Conservation (phyloP, 306 rosid genomes). For the Medicago arabica region DNA sequence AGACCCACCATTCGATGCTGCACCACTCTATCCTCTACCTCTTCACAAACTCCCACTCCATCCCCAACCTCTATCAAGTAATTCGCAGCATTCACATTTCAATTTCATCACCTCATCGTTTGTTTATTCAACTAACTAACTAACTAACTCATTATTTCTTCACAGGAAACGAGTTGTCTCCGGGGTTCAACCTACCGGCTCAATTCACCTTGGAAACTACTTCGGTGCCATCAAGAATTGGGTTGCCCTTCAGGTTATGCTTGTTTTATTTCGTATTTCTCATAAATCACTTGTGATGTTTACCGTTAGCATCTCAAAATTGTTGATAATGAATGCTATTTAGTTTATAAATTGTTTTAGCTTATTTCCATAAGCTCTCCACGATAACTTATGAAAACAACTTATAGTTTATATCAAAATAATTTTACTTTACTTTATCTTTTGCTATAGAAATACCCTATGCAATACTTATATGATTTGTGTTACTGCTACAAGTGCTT, state of each 20-base stretch:
- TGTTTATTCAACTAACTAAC: constrained; percentile 16
- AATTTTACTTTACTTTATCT: too few relatives aligned
- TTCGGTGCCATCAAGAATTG: constrained; percentile 95
- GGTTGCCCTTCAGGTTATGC: constrained; percentile 82
- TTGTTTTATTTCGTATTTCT: neutral
- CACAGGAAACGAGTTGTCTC: constrained; percentile 88
- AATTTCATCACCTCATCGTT: constrained; percentile 3
- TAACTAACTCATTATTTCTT: neutral
- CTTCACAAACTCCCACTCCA: constrained; percentile 37
- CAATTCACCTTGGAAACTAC: constrained; percentile 93
- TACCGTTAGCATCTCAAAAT: neutral
- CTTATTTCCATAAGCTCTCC: neutral
- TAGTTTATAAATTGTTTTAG: neutral
- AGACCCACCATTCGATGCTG: constrained; percentile 53
- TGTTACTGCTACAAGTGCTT: neutral
- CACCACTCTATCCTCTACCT: constrained; percentile 51
- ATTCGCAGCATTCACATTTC: neutral
- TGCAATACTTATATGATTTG: neutral
- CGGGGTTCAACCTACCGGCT: constrained; percentile 97
- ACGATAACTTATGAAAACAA: neutral
- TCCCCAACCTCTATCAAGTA: constrained; percentile 68
- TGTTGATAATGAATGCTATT: neutral
- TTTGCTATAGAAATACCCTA: neutral
- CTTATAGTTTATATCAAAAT: neutral
- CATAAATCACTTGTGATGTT: neutral